Percentiles rank a stretch among this genome's conserved stretches.
Evolutionary conservation across 2,329 filamentous ascomycete genomes (phyloP).

Genomic region (Fusarium chuoi): DNA sequence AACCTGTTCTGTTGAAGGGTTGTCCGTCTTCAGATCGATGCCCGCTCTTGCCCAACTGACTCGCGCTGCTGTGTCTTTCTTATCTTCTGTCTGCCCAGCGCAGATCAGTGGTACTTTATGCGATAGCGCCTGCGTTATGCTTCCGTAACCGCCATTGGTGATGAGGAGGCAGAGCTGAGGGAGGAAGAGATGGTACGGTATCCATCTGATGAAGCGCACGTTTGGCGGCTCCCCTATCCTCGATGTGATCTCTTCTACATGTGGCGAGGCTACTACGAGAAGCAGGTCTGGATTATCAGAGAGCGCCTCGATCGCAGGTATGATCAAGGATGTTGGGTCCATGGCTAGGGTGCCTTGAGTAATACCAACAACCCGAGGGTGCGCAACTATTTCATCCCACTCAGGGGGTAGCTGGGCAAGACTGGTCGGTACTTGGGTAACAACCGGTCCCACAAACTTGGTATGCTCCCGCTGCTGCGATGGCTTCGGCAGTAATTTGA

Average conservation of each 20-base stretch:
- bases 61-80: conserved; percentile 51
- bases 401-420: conserved; percentile 44
- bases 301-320: conserved; percentile 51
- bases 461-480: conserved; percentile 32
- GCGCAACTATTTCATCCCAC: conserved; percentile 46
- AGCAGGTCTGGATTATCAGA: conserved; percentile 41
- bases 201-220: conserved; percentile 48
- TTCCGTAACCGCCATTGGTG: conserved; percentile 53
- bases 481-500: conserved; percentile 41
- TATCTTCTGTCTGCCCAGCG: conserved; percentile 51
- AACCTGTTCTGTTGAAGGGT: conserved; percentile 43
- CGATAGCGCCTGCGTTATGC: conserved; percentile 50
- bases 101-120: conserved; percentile 51
- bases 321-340: conserved; percentile 50
- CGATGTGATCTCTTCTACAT: conserved; percentile 41
- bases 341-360: conserved; percentile 53
- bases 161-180: conserved; percentile 49
- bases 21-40: conserved; percentile 52
- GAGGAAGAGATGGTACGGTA: conserved; percentile 51
- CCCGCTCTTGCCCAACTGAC: conserved; percentile 48
- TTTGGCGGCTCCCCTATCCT: conserved; percentile 39
- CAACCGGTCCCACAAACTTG: conserved; percentile 50
- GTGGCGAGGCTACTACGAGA: conserved; percentile 49
- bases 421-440: conserved; percentile 33
- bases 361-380: conserved; percentile 48